A percentile compares a stretch with the other conserved stretches of the same genome.
phyloP scores from a whole-genome alignment of 2,329 filamentous ascomycete species.

The Scytalidium lignicola region DNA sequence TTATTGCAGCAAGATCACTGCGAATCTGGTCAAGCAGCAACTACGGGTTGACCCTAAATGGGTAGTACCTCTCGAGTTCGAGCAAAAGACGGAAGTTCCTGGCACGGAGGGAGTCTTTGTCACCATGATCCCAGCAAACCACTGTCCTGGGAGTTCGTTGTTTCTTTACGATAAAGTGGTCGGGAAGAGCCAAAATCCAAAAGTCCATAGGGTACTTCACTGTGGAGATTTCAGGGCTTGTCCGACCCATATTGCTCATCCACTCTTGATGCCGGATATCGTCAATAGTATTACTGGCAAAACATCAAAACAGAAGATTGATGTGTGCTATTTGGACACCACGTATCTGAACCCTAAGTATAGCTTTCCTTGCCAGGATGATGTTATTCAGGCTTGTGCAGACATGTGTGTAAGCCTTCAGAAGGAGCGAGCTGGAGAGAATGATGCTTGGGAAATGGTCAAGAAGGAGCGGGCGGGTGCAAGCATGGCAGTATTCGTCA shows the following conservation, averaged over 20 bases:
- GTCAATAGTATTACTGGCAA: constrained; percentile 67
- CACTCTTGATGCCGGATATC: constrained; percentile 70
- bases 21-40: constrained; percentile 81
- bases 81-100: constrained; percentile 71
- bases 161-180: constrained; percentile 84
- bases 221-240: constrained; percentile 96
- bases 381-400: constrained; percentile 83
- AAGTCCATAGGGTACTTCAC: constrained; percentile 76
- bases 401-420: constrained; percentile 79
- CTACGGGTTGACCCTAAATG: constrained; percentile 81
- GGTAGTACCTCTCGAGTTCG: constrained; percentile 81
- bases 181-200: constrained; percentile 53
- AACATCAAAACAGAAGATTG: constrained; percentile 76
- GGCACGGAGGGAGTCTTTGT: constrained; percentile 78
- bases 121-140: constrained; percentile 94
- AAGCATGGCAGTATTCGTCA: constrained; percentile 59
- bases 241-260: constrained; percentile 75
- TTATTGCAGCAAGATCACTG: constrained; percentile 91
- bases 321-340: constrained; percentile 94
- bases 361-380: constrained; percentile 82
- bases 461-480: constrained; percentile 49
- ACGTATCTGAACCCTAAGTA: constrained; percentile 96
- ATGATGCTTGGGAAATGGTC: constrained; percentile 50
- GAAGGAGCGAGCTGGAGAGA: constrained; percentile 55
- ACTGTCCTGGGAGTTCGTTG: constrained; percentile 90